Percentiles rank a stretch among this genome's conserved stretches.
Evolutionary conservation across 495 filamentous ascomycete genomes (phyloP).

Genomic region (Xylaria scruposa): DNA sequence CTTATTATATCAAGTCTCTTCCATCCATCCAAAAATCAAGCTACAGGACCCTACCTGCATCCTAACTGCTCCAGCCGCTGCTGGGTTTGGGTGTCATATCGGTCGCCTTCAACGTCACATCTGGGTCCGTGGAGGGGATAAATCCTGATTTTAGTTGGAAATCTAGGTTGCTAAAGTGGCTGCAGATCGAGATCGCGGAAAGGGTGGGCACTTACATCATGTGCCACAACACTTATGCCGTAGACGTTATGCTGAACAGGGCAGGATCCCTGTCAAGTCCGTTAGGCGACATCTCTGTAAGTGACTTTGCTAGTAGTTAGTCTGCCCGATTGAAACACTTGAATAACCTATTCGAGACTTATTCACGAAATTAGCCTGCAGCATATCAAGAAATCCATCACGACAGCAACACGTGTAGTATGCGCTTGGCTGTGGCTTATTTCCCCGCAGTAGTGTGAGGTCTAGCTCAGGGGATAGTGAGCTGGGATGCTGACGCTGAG

Average conservation of each 20-base stretch:
- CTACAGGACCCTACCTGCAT: constrained; percentile 16
- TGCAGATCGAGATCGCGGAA: constrained; percentile 24
- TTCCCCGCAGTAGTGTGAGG: not conserved
- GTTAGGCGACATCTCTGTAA: not conserved
- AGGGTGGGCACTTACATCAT: constrained; percentile 25
- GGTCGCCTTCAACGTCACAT: constrained; percentile 23
- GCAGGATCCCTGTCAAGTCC: not conserved
- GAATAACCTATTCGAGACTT: not conserved
- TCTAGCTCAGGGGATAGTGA: not conserved
- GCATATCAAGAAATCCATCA: not conserved
- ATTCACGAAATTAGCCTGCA: not conserved
- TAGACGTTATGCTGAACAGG: not conserved
- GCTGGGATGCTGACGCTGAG: not conserved
- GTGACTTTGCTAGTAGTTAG: not conserved
- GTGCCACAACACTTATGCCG: constrained; percentile 11
- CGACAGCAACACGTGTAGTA: not conserved
- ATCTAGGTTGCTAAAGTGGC: constrained; percentile 11
- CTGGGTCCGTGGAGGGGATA: not conserved
- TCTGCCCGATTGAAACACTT: not conserved
- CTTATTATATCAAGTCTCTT: constrained; percentile 4
- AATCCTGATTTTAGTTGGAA: constrained; percentile 25
- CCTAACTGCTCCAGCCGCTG: not conserved
- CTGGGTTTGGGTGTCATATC: constrained; percentile 11
- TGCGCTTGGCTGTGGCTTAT: not conserved
- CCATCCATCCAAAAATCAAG: not conserved